Conservation (phyloP, 768 basidiomycete species). For the Kwoniella europaea region DNA sequence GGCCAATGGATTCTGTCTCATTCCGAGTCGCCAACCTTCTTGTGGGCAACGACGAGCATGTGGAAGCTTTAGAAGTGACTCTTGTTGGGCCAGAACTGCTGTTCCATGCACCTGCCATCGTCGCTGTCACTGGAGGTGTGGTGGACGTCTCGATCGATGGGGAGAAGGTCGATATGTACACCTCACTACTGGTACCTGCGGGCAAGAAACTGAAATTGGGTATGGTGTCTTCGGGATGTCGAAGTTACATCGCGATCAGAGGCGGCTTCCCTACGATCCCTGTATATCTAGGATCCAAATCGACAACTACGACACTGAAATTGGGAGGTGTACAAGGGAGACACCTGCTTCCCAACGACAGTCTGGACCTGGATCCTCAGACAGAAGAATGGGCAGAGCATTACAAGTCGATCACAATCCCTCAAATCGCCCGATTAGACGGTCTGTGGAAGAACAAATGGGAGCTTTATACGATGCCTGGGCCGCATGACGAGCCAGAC, state of each 20-base stretch:
- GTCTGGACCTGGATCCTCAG: conserved; percentile 26
- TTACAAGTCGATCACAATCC: conserved; percentile 57
- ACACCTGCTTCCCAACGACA: conserved; percentile 39
- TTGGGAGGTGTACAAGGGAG: conserved; percentile 43
- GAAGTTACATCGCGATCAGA: conserved; percentile 65
- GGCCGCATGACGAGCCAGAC: conserved; percentile 69
- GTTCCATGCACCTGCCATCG: conserved; percentile 64
- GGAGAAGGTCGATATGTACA: conserved; percentile 62
- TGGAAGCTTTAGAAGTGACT: conserved; percentile 66
- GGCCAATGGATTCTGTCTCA: conserved; percentile 69
- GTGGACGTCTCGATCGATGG: conserved; percentile 62
- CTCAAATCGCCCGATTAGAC: conserved; percentile 33
- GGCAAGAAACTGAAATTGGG: conserved; percentile 62
- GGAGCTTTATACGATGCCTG: conserved; percentile 66
- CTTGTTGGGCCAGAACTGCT: conserved; percentile 61
- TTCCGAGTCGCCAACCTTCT: conserved; percentile 67
- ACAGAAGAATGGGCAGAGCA: conserved; percentile 30
- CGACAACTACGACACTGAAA: conserved; percentile 60
- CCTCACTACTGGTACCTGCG: conserved; percentile 62
- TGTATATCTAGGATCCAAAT: conserved; percentile 67
- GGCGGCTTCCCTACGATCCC: conserved; percentile 67
- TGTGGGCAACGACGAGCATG: conserved; percentile 64
- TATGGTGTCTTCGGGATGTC: conserved; percentile 60
- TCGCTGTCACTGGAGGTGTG: conserved; percentile 67
- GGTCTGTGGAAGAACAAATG: conserved; percentile 59